Evolutionary conservation across 257 asterid species (phyloP).

Genomic region (Nicotiana benthamiana): DNA sequence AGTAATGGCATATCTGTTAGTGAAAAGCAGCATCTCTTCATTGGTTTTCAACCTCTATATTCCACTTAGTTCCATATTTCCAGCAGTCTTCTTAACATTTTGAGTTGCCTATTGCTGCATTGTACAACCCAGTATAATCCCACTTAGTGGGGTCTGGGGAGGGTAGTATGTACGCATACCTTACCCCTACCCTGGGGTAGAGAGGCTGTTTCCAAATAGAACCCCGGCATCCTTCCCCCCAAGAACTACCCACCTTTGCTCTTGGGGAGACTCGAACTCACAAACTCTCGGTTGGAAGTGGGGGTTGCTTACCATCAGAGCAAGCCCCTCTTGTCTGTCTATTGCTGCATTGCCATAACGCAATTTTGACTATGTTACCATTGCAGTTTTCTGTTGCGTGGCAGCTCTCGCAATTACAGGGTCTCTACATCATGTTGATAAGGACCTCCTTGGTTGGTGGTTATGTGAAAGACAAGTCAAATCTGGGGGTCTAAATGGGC

Average conservation of each 20-base stretch:
- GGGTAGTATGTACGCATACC: no score
- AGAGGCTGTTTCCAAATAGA: no score
- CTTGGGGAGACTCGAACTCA: no score
- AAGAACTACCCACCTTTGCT: no score
- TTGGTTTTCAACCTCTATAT: background rate
- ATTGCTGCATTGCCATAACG: background rate
- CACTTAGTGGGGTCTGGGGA: no score
- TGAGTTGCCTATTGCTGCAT: background rate
- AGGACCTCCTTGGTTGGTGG: conserved; percentile 99
- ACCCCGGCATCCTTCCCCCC: no score
- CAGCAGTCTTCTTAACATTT: background rate
- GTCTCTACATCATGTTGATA: conserved; percentile 77
- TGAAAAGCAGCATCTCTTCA: background rate
- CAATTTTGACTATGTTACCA: background rate
- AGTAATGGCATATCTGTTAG: background rate
- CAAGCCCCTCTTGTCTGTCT: no score
- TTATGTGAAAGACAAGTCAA: conserved; percentile 88
- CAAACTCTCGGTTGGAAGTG: no score
- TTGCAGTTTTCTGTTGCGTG: conserved; percentile 88
- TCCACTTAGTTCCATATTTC: background rate
- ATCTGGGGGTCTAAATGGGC: conserved; percentile 94
- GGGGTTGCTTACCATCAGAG: no score
- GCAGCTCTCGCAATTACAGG: conserved; percentile 95
- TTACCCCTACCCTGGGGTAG: no score
- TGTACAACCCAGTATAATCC: no score